phyloP scores from a whole-genome alignment of 345 rosid genomes.

The Linum trigynum region DNA sequence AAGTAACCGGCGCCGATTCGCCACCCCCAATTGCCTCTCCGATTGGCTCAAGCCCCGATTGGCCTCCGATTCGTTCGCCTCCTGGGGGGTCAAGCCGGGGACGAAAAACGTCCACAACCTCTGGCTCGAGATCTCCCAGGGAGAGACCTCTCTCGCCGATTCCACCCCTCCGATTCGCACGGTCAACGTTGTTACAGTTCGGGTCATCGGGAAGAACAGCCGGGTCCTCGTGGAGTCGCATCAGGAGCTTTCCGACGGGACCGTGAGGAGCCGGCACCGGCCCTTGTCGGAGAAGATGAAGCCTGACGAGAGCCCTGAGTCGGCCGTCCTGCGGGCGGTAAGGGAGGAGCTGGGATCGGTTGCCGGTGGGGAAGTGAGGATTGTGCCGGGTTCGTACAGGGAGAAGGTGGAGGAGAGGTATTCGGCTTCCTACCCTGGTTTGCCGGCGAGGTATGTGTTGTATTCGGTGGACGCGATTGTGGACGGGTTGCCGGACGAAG shows the following conservation, averaged over 20 bases:
- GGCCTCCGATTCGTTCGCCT: conserved; percentile 66
- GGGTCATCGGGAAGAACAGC: conserved; percentile 33
- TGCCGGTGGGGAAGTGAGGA: conserved; percentile 16
- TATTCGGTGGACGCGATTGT: conserved; percentile 63
- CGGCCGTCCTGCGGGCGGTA: conserved; percentile 57
- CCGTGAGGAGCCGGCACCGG: conserved; percentile 46
- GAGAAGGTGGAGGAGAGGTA: conserved; percentile 60
- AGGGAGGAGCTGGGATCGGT: conserved; percentile 79
- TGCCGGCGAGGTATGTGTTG: conserved; percentile 66
- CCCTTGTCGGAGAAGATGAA: conserved; percentile 92
- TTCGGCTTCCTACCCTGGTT: conserved; percentile 73
- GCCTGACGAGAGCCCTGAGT: conserved; percentile 51
- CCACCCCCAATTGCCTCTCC: conserved; percentile 69
- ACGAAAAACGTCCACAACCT: conserved; percentile 95
- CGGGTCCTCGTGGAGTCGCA: conserved; percentile 55
- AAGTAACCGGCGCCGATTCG: conserved; percentile 27
- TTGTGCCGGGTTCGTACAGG: conserved; percentile 48
- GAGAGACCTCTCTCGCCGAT: conserved; percentile 61
- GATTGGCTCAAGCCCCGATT: conserved; percentile 80
- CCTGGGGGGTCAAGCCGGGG: conserved; percentile 87
- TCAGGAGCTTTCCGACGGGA: conserved; percentile 80
- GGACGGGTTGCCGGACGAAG: conserved; percentile 79
- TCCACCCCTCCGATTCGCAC: conserved; percentile 68
- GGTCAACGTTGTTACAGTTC: conserved; percentile 62
- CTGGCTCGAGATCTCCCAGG: conserved; percentile 85